Conservation (phyloP, 2,329 filamentous ascomycete genomes). For the Torrubiella hemipterigena region DNA sequence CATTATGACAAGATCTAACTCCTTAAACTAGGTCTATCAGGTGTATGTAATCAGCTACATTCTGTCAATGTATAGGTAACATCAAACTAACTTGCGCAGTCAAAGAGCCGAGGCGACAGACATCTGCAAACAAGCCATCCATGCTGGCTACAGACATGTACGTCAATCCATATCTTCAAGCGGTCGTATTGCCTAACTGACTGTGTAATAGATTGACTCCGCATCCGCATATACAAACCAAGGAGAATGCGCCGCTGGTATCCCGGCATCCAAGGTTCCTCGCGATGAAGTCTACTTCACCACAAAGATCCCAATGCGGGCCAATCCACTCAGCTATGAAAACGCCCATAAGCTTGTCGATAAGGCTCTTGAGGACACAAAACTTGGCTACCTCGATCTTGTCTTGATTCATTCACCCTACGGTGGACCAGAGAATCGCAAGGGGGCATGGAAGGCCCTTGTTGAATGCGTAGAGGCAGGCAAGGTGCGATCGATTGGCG, state of each 20-base stretch:
- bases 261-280: conserved; percentile 27
- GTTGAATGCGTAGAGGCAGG: conserved; percentile 52
- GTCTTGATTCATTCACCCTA: conserved; percentile 51
- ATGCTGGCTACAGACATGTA: conserved; percentile 41
- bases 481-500: conserved; percentile 47
- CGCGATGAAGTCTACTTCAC: conserved; percentile 43
- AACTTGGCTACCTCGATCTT: conserved; percentile 56
- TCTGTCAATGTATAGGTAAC: background rate
- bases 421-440: conserved; percentile 41
- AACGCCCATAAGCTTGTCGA: conserved; percentile 52
- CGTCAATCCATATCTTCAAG: conserved; percentile 6
- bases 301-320: conserved; percentile 37
- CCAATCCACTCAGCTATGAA: conserved; percentile 40
- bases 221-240: conserved; percentile 41
- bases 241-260: conserved; percentile 31
- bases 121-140: conserved; percentile 32
- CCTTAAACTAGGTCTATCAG: conserved; percentile 33
- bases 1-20: conserved; percentile 5
- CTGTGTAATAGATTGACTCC: conserved; percentile 34
- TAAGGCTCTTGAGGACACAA: conserved; percentile 47
- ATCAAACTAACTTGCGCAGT: conserved; percentile 11
- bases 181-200: conserved; percentile 1
- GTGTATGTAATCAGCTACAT: conserved; percentile 20
- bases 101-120: conserved; percentile 18
- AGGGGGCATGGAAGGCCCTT: conserved; percentile 49